Evolutionary conservation across 139 green algal species (phyloP), one percentile per base, ranked within the genome.

Genomic region (Diplosphaera chodatii): DNA sequence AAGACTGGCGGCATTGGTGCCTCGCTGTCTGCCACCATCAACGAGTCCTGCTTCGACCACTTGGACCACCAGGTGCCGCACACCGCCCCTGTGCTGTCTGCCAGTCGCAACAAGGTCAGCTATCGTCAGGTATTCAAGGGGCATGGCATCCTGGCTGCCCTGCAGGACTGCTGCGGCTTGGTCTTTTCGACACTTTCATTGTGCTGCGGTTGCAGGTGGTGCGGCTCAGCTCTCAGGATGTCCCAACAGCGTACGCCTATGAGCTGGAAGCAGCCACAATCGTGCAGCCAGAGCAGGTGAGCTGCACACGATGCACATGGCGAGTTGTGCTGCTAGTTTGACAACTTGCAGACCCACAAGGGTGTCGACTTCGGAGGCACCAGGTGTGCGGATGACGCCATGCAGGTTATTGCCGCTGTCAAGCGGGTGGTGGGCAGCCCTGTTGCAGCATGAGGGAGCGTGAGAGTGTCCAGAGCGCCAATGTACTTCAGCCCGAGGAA

Each of bases 261-360:
- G 91, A 97, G 83, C 84, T 97, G 66, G 93, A 97, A 84, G 89
- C 90, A 13, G 90, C 91, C 34, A 97, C 93, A 64, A 97, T 97
- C 70, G 92, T 98, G 76, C 92, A 98, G 82, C 82, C 86, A 20
- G 82, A 86, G 68, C 81, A 96, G 71, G 92, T 98, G 32, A 23
- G 37, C 37, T 13, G 13, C 37, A 48, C 37, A 8, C 37, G 37
- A 48, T 13, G 37, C 13, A 48, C 37, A 21, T 8, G 10, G 13
- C 10, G 37, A 48, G 37, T 8, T 13, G 8, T 48, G 10, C 13
- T 13, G 13, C 37, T 8, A 21, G 37, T 8, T 21, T 48, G 13
- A 48, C 48, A 23, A 59, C 48, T 59, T 59, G 48, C 48, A n/a
- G n/a, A n/a, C n/a, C 37, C 37, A 48, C 8, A 21, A 13, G 10